Percentiles rank a stretch among this genome's conserved stretches.
Conservation (phyloP, 441 rosid species). For the Syzygium malaccense region DNA sequence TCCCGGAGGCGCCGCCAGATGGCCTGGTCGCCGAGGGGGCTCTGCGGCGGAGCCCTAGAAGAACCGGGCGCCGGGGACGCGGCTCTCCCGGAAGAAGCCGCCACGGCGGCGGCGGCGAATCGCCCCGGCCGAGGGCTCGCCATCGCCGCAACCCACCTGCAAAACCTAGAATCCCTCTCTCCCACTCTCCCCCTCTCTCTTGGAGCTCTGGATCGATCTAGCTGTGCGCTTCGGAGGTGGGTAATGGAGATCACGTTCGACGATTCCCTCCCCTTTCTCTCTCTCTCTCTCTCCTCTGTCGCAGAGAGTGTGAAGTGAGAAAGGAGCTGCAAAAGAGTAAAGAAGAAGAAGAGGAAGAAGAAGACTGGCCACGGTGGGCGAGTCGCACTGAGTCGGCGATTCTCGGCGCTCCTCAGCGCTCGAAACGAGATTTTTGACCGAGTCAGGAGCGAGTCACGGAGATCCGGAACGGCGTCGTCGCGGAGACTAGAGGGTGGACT, state of each 20-base stretch:
- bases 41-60: conserved; percentile 53
- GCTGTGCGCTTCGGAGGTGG: background rate
- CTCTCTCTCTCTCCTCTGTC: background rate
- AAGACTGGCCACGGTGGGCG: background rate
- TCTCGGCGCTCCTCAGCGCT: background rate
- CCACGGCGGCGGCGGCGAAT: conserved; percentile 24
- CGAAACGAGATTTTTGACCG: background rate
- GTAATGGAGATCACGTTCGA: background rate
- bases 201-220: background rate
- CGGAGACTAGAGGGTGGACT: background rate
- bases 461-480: background rate
- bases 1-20: conserved; percentile 69
- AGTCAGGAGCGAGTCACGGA: background rate
- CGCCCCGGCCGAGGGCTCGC: conserved; percentile 37
- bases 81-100: conserved; percentile 5
- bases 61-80: conserved; percentile 24
- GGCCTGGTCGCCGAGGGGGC: conserved; percentile 36
- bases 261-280: background rate
- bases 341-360: background rate
- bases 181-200: background rate
- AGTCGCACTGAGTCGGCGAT: background rate
- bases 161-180: background rate
- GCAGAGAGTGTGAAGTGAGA: background rate
- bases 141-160: conserved; percentile 18
- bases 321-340: background rate